Conservation (phyloP, 2,329 filamentous ascomycete species). For the Cladosporium sp. region DNA sequence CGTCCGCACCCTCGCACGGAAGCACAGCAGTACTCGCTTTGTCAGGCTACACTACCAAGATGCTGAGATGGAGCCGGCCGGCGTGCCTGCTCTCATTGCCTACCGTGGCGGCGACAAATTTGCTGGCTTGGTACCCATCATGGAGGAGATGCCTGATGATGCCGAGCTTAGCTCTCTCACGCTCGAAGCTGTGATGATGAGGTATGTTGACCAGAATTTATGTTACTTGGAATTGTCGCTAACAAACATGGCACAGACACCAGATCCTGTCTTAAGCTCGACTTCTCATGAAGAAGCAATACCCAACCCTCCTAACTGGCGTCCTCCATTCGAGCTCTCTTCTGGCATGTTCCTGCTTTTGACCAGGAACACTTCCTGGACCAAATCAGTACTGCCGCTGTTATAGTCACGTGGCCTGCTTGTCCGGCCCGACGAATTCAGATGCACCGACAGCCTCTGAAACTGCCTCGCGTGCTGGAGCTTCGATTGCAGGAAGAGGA, state of each 20-base stretch:
- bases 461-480: too few species aligned
- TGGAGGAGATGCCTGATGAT: conserved; percentile 73
- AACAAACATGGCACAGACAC: conserved; percentile 5
- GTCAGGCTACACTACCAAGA: conserved; percentile 87
- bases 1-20: conserved; percentile 67
- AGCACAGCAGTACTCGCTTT: conserved; percentile 72
- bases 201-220: conserved; percentile 40
- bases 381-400: too few species aligned
- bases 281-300: neutral
- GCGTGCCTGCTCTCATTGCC: conserved; percentile 80
- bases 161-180: conserved; percentile 48
- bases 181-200: conserved; percentile 55
- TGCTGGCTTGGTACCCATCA: conserved; percentile 79
- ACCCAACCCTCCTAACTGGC: too few species aligned
- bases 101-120: conserved; percentile 90
- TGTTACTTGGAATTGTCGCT: neutral
- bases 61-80: conserved; percentile 87
- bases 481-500: too few species aligned
- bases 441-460: too few species aligned
- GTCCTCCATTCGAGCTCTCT: too few species aligned
- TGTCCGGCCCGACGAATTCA: too few species aligned
- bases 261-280: conserved; percentile 7
- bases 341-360: too few species aligned
- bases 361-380: too few species aligned
- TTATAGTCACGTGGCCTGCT: too few species aligned